A percentile compares a stretch with the other conserved stretches of the same genome.
These are phyloP conservation scores for Collybia sp. DNA, from an alignment of 768 basidiomycete species.

Conservation along the genomic window DNA sequence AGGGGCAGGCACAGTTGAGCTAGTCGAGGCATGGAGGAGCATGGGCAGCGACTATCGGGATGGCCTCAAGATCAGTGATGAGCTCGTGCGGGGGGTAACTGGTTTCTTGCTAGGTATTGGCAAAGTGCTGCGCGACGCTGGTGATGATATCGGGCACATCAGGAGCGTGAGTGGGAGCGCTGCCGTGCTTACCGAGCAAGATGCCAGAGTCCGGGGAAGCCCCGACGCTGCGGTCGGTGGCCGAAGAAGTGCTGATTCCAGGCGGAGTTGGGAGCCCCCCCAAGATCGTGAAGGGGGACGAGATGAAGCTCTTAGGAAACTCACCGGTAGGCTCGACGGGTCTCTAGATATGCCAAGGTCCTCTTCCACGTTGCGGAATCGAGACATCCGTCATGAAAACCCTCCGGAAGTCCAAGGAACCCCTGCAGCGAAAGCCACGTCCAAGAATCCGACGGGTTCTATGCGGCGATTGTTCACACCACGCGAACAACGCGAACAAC, in stretches of 20 bases:
- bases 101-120: slow-evolving; percentile 75
- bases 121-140: slow-evolving; percentile 57
- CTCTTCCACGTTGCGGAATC: slow-evolving; percentile 13
- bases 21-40: slow-evolving; percentile 60
- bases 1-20: slow-evolving; percentile 23
- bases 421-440: neutral
- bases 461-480: slow-evolving; percentile 54
- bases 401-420: slow-evolving; percentile 15
- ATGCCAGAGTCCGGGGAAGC: slow-evolving; percentile 16
- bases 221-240: slow-evolving; percentile 20
- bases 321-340: slow-evolving; percentile 31
- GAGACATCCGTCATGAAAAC: slow-evolving; percentile 12
- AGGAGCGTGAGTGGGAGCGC: slow-evolving; percentile 35
- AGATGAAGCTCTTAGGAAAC: slow-evolving; percentile 32
- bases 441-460: slow-evolving; percentile 10
- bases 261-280: slow-evolving; percentile 43
- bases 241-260: slow-evolving; percentile 48
- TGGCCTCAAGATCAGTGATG: slow-evolving; percentile 67
- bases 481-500: slow-evolving; percentile 48
- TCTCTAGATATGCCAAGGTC: slow-evolving; percentile 30
- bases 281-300: slow-evolving; percentile 53
- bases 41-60: slow-evolving; percentile 74
- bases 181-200: slow-evolving; percentile 7
- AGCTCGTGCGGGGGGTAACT: slow-evolving; percentile 72
- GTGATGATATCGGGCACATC: slow-evolving; percentile 26